Percentiles rank a stretch among this genome's conserved stretches.
Evolutionary conservation across 2,329 filamentous ascomycete species (phyloP).

Genomic region (Calonectria montana): DNA sequence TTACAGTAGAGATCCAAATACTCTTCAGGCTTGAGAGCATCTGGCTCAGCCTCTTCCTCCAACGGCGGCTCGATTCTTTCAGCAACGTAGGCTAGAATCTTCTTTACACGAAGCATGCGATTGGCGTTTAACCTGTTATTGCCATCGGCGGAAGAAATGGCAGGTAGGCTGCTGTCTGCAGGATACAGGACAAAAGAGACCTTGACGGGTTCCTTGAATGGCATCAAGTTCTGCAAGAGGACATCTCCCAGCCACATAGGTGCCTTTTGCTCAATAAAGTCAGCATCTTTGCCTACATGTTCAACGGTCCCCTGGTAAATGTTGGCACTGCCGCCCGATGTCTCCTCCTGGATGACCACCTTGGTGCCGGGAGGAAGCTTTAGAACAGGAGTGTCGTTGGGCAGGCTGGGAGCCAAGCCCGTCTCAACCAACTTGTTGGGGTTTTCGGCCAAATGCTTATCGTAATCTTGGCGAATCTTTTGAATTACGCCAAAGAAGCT

Average conservation of each 20-base stretch:
- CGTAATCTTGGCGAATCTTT: conserved; percentile 78
- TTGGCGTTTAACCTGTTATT: conserved; percentile 96
- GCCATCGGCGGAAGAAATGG: conserved; percentile 79
- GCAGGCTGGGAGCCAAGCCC: conserved; percentile 74
- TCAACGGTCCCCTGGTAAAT: conserved; percentile 91
- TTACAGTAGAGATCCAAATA: conserved; percentile 97
- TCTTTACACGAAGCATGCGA: conserved; percentile 94
- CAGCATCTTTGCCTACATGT: conserved; percentile 79
- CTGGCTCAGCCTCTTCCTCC: conserved; percentile 64
- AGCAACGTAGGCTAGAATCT: conserved; percentile 91
- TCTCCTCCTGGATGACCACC: conserved; percentile 77
- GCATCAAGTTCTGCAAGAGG: conserved; percentile 83
- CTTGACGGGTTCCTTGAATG: conserved; percentile 92
- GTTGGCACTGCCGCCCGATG: conserved; percentile 77
- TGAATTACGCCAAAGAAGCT: conserved; percentile 79
- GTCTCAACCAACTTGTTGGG: conserved; percentile 69
- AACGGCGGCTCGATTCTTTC: conserved; percentile 86
- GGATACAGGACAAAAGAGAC: conserved; percentile 94
- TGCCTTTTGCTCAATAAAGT: conserved; percentile 85
- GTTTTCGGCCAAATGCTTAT: conserved; percentile 70
- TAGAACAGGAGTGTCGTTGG: conserved; percentile 80
- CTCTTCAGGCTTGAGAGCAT: conserved; percentile 82
- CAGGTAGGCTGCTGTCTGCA: conserved; percentile 74
- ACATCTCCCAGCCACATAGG: conserved; percentile 95
- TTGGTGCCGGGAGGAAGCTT: conserved; percentile 76